Evolutionary conservation across 345 rosid species (phyloP), one percentile per base, ranked within the genome.

Genomic region (Lepidium didymum): DNA sequence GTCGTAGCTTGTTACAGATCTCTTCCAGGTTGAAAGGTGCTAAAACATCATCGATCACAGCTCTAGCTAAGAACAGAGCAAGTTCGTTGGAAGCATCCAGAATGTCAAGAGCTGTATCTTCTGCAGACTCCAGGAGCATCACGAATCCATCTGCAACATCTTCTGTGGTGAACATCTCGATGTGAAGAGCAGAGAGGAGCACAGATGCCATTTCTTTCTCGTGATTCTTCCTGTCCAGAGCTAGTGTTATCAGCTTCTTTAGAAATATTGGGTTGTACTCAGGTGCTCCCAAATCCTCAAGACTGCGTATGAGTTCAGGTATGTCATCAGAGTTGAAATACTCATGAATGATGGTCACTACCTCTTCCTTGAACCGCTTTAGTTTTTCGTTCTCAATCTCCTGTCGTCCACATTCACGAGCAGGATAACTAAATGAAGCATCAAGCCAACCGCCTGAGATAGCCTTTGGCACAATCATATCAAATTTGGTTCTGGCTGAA

Each of bases 181-280:
- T 84, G 79, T 91, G 96, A 67, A 91, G 92, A 35, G 97, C 85
- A 12, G 97, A 88, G 29, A 91, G 86, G 72, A 88, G 83, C 74
- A 91, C 84, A 53, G 97, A 91, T 33, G 97, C 97, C 96, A 91
- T 91, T 83, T 91, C 97, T 77, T 88, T 91, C 85, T 91, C 97
- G 70, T 87, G 86, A 68, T 88, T 91, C 81, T 88, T 91, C 88
- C 96, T 81, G 83, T 91, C 97, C 89, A 91, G 60, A 34, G 97
- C 97, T 69, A 91, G 86, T 33, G 90, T 91, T 18, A 91, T 83
- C 64, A 91, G 85, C 75, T 79, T 88, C 86, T 91, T 91, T 47
- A 91, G 44, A 69, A 91, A 91, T 25, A 86, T 45, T 14, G 96
- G 91, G 74, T 91, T 88, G 53, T 64, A 86, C 64, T 83, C 86